Base-by-base conservation (phyloP, 1,139 yeast genomes). In the Cylindricascospora bacillispora region DNA sequence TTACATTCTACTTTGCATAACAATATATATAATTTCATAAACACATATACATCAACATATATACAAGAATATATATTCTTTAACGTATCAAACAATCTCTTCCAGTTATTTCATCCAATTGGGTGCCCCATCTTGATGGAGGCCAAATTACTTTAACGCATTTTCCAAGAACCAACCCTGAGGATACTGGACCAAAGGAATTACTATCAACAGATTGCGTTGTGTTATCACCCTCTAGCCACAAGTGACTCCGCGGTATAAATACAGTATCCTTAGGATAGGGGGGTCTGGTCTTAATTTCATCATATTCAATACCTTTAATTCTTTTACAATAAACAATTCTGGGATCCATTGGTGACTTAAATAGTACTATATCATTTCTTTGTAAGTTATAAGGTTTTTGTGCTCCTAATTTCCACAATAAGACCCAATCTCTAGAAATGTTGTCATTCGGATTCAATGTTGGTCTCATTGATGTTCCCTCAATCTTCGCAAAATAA, bases 151-250 rank as follows among this genome's bases (percentile, higher is more conserved):
- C 62, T 24, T 57, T 52, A 1, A 70, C 62, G 1, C 77, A 93
- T 44, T 71, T 77, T 2, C 94, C 95, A 12, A 79, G 49, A 15
- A 82, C 76, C 39, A 83, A 58, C 0, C 85, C 94, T 30, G 73
- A 66, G 22, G 93, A 76, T 1, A 85, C 67, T 0, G 95, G 93
- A 0, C 95, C 95, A 57, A 80, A 85, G 6, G 65, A 67, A 50
- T 83, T 83, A 28, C 89, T 75, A 54, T 85, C 95, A 3, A 83
- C 59, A 1, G 93, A 78, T 46, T 82, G 95, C 32, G 76, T 60
- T n/a, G 56, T 55, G 49, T 83, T 85, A 51, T 86, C 97, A 3
- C 97, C 97, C 53, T 86, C 95, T 0, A 85, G 85, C 95, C 95
- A 86, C 9, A 82, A 45, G 50, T 86, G 97, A 45, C 75, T 78